Base-by-base conservation (phyloP, 441 rosid genomes). In the Pelargonium cotyledonis region DNA sequence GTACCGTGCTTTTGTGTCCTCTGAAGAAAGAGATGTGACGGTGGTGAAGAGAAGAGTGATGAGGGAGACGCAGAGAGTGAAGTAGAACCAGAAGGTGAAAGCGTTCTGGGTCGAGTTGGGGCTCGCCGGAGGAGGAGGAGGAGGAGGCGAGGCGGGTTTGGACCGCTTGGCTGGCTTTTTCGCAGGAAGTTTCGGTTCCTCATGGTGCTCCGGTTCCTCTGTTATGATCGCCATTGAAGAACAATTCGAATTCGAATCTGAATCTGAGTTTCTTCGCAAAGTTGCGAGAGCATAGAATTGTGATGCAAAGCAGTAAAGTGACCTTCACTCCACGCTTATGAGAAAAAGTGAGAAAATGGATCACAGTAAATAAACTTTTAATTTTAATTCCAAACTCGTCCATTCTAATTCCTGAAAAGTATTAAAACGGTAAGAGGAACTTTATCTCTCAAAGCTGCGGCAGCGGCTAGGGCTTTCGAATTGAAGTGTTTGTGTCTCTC, bases 1-100 rank as follows among this genome's bases (percentile, higher is more conserved):
- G n/a, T n/a, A n/a, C n/a, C n/a, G n/a, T n/a, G 90, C 83, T 75
- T 82, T 90, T n/a, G 96, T 86, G 70, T 90, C 89, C 38, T 66
- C 78, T 10, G 64, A 67, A 29, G 80, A 75, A 46, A 78, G 71
- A 49, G 85, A 77, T 29, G 88, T 75, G 65, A 82, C 35, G 55
- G 80, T 75, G 26, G 73, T 29, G 14, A 80, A 72, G 76, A 81
- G n/a, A 64, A 80, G 65, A 31, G 94, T 81, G 65, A 80, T 49
- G 1, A 79, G 57, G 43, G 85, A 76, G 10, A 84, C 83, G 8
- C 74, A 72, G 35, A 81, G 43, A 19, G 76, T 70, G 41, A 78
- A 72, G 77, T 76, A 77, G 76, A 76, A 80, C 81, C 82, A 78
- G 75, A 82, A 80, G 26, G 66, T 63, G 53, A 80, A 78, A 15